Base-by-base conservation (phyloP, 2,329 filamentous ascomycete species). In the Pseudogymnoascus sp. region DNA sequence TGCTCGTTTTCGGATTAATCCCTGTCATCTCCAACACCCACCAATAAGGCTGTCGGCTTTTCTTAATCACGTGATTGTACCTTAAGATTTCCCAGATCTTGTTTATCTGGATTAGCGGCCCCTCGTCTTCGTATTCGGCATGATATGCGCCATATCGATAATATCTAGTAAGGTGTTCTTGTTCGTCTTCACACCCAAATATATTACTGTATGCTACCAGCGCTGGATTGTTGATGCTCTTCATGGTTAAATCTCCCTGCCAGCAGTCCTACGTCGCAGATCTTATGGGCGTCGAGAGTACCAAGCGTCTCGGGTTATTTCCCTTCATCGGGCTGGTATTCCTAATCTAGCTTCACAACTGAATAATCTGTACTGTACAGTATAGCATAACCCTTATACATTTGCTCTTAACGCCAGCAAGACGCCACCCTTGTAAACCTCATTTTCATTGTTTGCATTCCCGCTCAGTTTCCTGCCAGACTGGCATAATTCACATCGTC, bases 401-500 rank as follows among this genome's bases (percentile, higher is more conserved):
- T 55, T 55, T 33, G 43, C 49, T 55, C 49, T 33, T 29, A 55
- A 55, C 49, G 49, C 49, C 49, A 33, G n/a, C 49, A 33, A 19
- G 29, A 33, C 49, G 49, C 29, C 49, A n/a, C 49, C 29, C 49
- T 55, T 55, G 49, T 19, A 33, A 33, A 12, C 49, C 49, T 55
- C 49, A 55, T 55, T 33, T n/a, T 26, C 49, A 55, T 55, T 33
- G 21, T 29, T 55, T 55, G 26, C 10, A 31, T 55, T 55, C 49
- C n/a, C n/a, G 26, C 26, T 83, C 78, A 94, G 70, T 94, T 89
- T 4, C 92, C 92, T 59, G 89, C 83, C 73, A 96, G 76, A 77
- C 91, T 95, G 60, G 91, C 90, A 75, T 97, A 97, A 64, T 90
- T 84, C 4, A 91, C 84, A 66, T 94, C 89, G 7, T 84, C 86